These are phyloP conservation scores for Ceriops decandra DNA, from an alignment of 345 rosid genomes.

Conservation along the genomic window DNA sequence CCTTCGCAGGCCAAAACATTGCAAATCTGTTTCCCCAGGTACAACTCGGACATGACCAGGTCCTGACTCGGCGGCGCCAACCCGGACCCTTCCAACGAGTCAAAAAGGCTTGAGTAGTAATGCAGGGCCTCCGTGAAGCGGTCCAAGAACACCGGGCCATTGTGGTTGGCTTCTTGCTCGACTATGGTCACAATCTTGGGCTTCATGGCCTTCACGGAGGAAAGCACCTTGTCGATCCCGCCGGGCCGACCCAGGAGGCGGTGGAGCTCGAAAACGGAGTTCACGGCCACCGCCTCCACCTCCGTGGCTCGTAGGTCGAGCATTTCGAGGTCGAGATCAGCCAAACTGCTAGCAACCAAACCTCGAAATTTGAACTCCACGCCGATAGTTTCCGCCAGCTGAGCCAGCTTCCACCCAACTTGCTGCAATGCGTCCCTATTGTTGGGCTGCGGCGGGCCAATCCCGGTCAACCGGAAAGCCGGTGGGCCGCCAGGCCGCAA, in stretches of 20 bases:
- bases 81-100: constrained; percentile 35
- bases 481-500: constrained; percentile 28
- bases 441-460: constrained; percentile 32
- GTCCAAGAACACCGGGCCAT: constrained; percentile 29
- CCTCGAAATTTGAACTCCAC: constrained; percentile 34
- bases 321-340: constrained; percentile 30
- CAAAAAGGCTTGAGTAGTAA: constrained; percentile 34
- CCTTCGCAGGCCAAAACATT: constrained; percentile 60
- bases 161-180: constrained; percentile 35
- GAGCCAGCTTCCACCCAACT: constrained; percentile 35
- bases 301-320: constrained; percentile 26
- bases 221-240: constrained; percentile 27
- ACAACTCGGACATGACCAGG: constrained; percentile 35
- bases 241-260: constrained; percentile 26
- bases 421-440: constrained; percentile 25
- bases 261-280: constrained; percentile 35
- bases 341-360: constrained; percentile 29
- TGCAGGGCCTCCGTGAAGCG: constrained; percentile 34
- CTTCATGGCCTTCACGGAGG: constrained; percentile 26
- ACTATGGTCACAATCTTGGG: constrained; percentile 34
- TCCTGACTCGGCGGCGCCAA: constrained; percentile 22
- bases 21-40: constrained; percentile 35
- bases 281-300: constrained; percentile 29
- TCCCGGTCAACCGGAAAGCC: constrained; percentile 23
- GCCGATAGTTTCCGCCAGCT: constrained; percentile 26